These are phyloP conservation scores for Teratosphaeria viscida DNA, from an alignment of 2,329 filamentous ascomycete genomes.

Conservation along the genomic window DNA sequence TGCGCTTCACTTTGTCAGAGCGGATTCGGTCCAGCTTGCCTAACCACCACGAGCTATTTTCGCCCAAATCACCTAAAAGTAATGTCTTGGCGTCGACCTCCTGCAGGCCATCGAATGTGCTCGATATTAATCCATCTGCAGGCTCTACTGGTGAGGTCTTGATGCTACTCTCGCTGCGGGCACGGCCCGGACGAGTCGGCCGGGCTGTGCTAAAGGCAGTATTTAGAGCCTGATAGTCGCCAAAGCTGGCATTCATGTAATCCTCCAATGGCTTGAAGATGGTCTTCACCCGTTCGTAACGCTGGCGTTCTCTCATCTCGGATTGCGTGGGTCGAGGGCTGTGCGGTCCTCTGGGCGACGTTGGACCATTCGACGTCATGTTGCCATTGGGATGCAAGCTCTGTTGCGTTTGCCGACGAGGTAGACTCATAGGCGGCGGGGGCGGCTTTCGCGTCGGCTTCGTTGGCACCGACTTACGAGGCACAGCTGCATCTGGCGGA, in stretches of 20 bases:
- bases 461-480: constrained; percentile 16
- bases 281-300: constrained; percentile 36
- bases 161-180: constrained; percentile 36
- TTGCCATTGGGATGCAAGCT: constrained; percentile 10
- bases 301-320: constrained; percentile 18
- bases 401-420: constrained; percentile 13
- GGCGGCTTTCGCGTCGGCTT: constrained; percentile 24
- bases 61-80: constrained; percentile 62
- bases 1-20: constrained; percentile 21
- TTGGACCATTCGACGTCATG: constrained; percentile 10
- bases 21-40: constrained; percentile 38
- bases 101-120: constrained; percentile 36
- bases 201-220: constrained; percentile 56
- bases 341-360: constrained; percentile 13
- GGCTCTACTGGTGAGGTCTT: constrained; percentile 27
- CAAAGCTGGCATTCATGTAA: constrained; percentile 60
- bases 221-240: constrained; percentile 63
- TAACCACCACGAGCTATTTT: constrained; percentile 77
- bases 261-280: constrained; percentile 71
- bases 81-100: constrained; percentile 67
- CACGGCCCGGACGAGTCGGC: constrained; percentile 26
- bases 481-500: constrained; percentile 5
- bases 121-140: constrained; percentile 8
- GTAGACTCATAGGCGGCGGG: constrained; percentile 19
- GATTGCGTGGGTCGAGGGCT: constrained; percentile 18